Evolutionary conservation across 2,329 filamentous ascomycete genomes (phyloP).

Genomic region (Zelopaecilomyces penicillatus): DNA sequence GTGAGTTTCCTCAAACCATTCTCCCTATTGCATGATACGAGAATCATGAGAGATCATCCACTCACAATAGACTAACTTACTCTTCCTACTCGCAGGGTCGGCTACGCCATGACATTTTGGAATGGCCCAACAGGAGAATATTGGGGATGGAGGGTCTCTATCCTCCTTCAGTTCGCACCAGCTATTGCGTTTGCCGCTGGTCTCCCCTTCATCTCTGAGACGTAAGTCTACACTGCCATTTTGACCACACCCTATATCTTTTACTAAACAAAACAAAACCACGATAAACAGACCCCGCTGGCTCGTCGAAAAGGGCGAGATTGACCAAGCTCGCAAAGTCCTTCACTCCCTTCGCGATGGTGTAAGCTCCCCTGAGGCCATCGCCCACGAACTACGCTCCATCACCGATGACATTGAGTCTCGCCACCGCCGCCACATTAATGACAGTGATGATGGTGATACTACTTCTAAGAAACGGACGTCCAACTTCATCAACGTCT

Average conservation of each 20-base stretch:
- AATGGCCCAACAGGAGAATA: conserved; percentile 30
- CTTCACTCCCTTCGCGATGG: conserved; percentile 42
- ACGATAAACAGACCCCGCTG: conserved; percentile 39
- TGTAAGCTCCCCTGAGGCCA: conserved; percentile 25
- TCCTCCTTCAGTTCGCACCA: conserved; percentile 44
- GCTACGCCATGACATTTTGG: conserved; percentile 49
- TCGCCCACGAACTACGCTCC: conserved; percentile 34
- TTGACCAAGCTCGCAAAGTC: conserved; percentile 33
- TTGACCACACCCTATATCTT: too few species aligned
- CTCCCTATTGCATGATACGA: neutral
- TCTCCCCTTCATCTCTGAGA: conserved; percentile 45
- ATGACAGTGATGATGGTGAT: too few species aligned
- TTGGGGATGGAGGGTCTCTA: conserved; percentile 45
- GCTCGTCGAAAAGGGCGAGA: conserved; percentile 43
- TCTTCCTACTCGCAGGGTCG: conserved; percentile 33
- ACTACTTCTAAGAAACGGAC: conserved; percentile 8
- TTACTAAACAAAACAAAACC: conserved; percentile 13
- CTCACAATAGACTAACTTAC: neutral
- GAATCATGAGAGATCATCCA: conserved; percentile 1
- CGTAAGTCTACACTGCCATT: conserved; percentile 26
- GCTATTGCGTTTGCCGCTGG: conserved; percentile 40
- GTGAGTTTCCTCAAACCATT: conserved; percentile 22
- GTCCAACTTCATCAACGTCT: conserved; percentile 9
- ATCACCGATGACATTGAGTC: conserved; percentile 37
- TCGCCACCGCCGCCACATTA: conserved; percentile 17